Base-by-base conservation (phyloP, 495 filamentous ascomycete species). In the Hypoxylon subgilvum region DNA sequence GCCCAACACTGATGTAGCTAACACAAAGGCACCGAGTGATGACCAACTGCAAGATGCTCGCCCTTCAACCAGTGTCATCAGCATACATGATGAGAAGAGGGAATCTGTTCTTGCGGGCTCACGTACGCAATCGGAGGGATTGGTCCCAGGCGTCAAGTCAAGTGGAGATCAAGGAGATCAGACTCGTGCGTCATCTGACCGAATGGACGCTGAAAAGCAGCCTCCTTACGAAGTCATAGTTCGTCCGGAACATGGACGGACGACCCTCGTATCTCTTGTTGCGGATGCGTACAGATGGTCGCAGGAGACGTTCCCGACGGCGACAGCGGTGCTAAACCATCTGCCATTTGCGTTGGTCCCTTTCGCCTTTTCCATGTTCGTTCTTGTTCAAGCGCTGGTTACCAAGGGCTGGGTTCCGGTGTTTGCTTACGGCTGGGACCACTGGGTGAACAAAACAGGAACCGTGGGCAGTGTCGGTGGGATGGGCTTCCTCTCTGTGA, bases 351-450 rank as follows among this genome's bases (percentile, higher is more conserved):
- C 83, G 0, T 76, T 88, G 1, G 73, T 88, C 0, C 85, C 86
- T 3, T 88, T 88, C 59, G 80, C 84, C 1, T 78, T 88, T 41
- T 69, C 77, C 50, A 88, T 88, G 84, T 88, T 88, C 53, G 76
- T 88, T 23, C 78, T 88, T 5, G 85, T 88, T 1, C 84, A 88
- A 59, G 84, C 78, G 0, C 71, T 88, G 18, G 84, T 85, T 6
- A 85, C 82, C 4, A 87, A 85, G 49, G 85, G 86, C 12, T 88
- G 86, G 86, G 82, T 88, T 0, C 75, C 75, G 0, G 82, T 88
- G 2, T 88, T 87, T 59, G 85, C 84, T 0, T 78, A 84, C 56
- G 85, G 85, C 13, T 88, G 84, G 84, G 78, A 86, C 52, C 79
- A 82, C 40, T 87, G 86, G 85, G 84, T 88, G 8, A 71, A 73